Base-by-base conservation (phyloP, 1,284 basidiomycete species). In the Tremellales sp. region DNA sequence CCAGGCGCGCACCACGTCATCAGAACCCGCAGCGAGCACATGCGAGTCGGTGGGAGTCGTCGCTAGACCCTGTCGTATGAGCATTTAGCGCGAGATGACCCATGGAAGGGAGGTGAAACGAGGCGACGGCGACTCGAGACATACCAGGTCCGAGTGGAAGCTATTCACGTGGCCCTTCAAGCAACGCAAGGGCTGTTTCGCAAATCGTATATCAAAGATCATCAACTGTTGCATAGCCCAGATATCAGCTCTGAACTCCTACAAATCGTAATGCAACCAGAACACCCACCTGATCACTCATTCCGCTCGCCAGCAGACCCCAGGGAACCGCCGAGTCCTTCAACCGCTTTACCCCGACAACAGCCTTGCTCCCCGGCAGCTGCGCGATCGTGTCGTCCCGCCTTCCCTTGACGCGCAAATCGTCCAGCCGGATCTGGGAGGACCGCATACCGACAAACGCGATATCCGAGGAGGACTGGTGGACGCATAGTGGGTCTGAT, bases 281-380 rank as follows among this genome's bases (percentile, higher is more conserved):
- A 37, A 24, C 22, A 48, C 61, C 37, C 53, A 64, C 61, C 56
- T 63, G 55, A 47, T 65, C 38, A 24, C 50, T 50, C 50, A 71
- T 50, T 2, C 60, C 67, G 34, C 61, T 62, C 6, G 57, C 63
- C 1, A 60, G 47, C 19, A 69, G 27, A n/a, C 68, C 68, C 54
- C 53, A 71, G 9, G 68, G 68, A 1, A 68, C 66, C 0, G 61
- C 66, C 7, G 51, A 55, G 50, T 69, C 68, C 18, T 54, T 42
- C 31, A 71, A 47, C 13, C 63, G 41, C 51, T 58, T 60, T 3
- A 71, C 57, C 1, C 60, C 63, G 3, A 66, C 58, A 1, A 68
- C 57, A 2, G 67, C 62, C 41, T 61, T 63, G 18, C 56, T 53
- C 6, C 49, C 48, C 4, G 44, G 45, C 1, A 61, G 50, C 1